Percentiles rank a stretch among this genome's conserved stretches.
Evolutionary conservation across 352 stramenopile species (phyloP).

Genomic region (Blastocystis sp.): DNA sequence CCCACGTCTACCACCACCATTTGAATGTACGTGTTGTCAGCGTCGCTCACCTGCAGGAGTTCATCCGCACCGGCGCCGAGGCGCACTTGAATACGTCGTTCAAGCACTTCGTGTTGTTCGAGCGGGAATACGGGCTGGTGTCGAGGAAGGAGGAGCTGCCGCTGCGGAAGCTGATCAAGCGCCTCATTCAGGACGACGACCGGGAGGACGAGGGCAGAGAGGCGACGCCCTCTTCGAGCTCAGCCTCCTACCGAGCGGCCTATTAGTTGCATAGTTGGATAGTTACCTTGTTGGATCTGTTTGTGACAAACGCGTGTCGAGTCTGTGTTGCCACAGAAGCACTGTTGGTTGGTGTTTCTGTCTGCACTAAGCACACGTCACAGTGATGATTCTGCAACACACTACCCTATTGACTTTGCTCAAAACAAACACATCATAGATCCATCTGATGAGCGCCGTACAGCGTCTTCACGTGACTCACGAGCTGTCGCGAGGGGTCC

Average conservation of each 20-base stretch:
- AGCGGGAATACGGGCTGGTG: conserved; percentile 89
- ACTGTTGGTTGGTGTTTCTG: no score
- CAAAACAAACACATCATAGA: conserved; percentile 17
- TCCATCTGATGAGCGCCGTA: conserved; percentile 44
- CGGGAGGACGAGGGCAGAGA: conserved; percentile 1
- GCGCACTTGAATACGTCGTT: conserved; percentile 96
- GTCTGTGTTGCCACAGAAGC: no score
- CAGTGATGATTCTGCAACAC: no score
- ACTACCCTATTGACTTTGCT: no score
- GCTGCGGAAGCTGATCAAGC: conserved; percentile 91
- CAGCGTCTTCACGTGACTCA: conserved; percentile 20
- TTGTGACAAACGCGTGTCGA: no score
- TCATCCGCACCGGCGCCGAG: conserved; percentile 90
- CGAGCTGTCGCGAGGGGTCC: no score
- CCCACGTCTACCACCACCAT: conserved; percentile 94
- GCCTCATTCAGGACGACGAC: conserved; percentile 78
- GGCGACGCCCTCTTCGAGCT: not conserved
- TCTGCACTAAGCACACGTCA: no score
- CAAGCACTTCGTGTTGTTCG: conserved; percentile 97
- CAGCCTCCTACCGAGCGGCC: not conserved
- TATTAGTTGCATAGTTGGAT: not conserved
- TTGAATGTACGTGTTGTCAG: conserved; percentile 78
- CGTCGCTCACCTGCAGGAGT: conserved; percentile 78
- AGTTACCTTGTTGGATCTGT: no score
- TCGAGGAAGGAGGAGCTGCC: conserved; percentile 90